Conservation (phyloP, 1,284 basidiomycete species). For the Leccinum fuscescens region DNA sequence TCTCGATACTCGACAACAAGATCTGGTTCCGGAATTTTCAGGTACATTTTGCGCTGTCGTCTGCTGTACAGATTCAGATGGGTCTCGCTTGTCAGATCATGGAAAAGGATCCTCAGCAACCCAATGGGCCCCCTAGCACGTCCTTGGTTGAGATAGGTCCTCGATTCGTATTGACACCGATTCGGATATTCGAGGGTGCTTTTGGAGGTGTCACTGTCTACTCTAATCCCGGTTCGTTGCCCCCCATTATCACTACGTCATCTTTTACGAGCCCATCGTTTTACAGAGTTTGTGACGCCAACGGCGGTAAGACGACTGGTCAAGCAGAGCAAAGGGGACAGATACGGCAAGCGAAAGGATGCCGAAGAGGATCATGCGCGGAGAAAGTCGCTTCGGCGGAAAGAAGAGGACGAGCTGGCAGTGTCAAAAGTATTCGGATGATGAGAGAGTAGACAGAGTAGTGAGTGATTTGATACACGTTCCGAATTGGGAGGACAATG, state of each 20-base stretch:
- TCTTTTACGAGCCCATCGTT: slow-evolving; percentile 8
- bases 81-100: slow-evolving; percentile 51
- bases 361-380: slow-evolving; percentile 66
- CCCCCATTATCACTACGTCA: slow-evolving; percentile 1
- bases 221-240: slow-evolving; percentile 82
- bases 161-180: slow-evolving; percentile 95
- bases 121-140: slow-evolving; percentile 72
- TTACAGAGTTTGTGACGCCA: slow-evolving; percentile 86
- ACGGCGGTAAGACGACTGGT: slow-evolving; percentile 75
- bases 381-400: slow-evolving; percentile 66
- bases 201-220: slow-evolving; percentile 95
- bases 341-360: slow-evolving; percentile 80
- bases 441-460: not conserved
- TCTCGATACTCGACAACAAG: slow-evolving; percentile 93
- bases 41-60: slow-evolving; percentile 41
- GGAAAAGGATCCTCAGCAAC: slow-evolving; percentile 76
- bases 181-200: slow-evolving; percentile 97
- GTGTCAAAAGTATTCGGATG: slow-evolving; percentile 84
- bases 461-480: not conserved
- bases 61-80: slow-evolving; percentile 1
- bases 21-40: slow-evolving; percentile 99
- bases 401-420: slow-evolving; percentile 78
- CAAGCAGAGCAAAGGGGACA: slow-evolving; percentile 73
- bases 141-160: slow-evolving; percentile 94
- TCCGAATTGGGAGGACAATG: slow-evolving; percentile 22